Evolutionary conservation across 345 rosid species (phyloP).

Genomic region (Eutrema heterophyllum): DNA sequence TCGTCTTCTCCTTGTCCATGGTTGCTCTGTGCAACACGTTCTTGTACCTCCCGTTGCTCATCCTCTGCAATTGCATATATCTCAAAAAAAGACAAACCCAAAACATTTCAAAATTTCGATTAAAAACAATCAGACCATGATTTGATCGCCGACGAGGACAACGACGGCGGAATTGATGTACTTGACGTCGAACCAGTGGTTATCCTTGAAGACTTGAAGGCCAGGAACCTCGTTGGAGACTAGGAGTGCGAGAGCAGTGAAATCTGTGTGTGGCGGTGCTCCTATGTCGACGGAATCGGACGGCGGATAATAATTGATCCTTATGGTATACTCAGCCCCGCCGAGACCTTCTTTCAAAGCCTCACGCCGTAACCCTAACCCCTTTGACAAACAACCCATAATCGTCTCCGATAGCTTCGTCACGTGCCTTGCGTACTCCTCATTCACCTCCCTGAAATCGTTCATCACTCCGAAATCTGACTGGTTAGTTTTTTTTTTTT

Average conservation of each 20-base stretch:
- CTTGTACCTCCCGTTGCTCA: constrained; percentile 4
- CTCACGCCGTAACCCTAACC: not conserved
- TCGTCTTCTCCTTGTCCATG: not conserved
- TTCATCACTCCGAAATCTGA: not conserved
- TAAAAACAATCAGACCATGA: not conserved
- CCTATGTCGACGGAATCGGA: not conserved
- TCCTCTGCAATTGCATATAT: not conserved
- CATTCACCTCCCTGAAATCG: not conserved
- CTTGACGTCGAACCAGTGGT: not conserved
- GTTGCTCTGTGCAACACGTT: not conserved
- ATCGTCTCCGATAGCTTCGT: not conserved
- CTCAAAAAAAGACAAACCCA: not conserved
- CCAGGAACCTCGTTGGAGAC: not conserved
- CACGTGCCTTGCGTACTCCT: not conserved
- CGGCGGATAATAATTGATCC: not conserved
- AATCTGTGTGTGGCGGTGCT: not conserved
- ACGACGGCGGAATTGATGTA: not conserved
- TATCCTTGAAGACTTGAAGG: not conserved
- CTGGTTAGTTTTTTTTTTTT: not conserved
- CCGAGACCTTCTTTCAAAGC: not conserved
- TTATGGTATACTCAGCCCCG: not conserved
- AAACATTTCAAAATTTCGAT: not conserved
- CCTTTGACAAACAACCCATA: constrained; percentile 7
- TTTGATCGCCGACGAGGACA: constrained; percentile 7
- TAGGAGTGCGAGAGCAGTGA: not conserved